Evolutionary conservation across 306 rosid genomes (phyloP).

Genomic region (Vigna radiata): DNA sequence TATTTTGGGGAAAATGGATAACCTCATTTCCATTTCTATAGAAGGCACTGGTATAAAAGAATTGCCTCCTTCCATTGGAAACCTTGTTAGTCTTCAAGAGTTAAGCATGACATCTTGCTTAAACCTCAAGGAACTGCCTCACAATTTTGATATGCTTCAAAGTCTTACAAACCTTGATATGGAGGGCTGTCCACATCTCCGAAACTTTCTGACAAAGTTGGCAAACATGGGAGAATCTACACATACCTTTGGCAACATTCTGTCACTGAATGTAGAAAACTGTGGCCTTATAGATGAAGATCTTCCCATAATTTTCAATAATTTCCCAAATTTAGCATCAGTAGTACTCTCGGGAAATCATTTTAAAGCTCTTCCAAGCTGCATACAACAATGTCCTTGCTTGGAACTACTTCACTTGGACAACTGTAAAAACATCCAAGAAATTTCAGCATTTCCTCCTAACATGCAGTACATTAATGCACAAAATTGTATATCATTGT

Average conservation of each 20-base stretch:
- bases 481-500: constrained; percentile 48
- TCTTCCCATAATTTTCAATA: constrained; percentile 49
- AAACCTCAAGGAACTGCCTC: constrained; percentile 51
- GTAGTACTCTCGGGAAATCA: constrained; percentile 47
- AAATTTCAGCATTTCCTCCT: constrained; percentile 44
- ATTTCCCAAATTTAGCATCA: constrained; percentile 45
- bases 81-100: constrained; percentile 51
- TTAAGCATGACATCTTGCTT: constrained; percentile 54
- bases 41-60: constrained; percentile 48
- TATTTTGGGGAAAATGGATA: constrained; percentile 51
- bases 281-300: constrained; percentile 54
- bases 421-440: constrained; percentile 44
- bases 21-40: constrained; percentile 46
- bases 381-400: constrained; percentile 37
- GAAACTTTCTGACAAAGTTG: constrained; percentile 42
- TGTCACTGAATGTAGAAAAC: constrained; percentile 47
- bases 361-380: constrained; percentile 43
- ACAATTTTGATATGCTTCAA: constrained; percentile 42
- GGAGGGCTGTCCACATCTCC: constrained; percentile 48
- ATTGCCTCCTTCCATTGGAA: constrained; percentile 52
- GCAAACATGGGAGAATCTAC: constrained; percentile 32
- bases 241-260: constrained; percentile 36
- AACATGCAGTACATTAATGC: constrained; percentile 47
- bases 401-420: constrained; percentile 50
- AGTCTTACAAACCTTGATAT: constrained; percentile 52